phyloP scores from a whole-genome alignment of 495 filamentous ascomycete species.

The Lasiosphaeria miniovina region DNA sequence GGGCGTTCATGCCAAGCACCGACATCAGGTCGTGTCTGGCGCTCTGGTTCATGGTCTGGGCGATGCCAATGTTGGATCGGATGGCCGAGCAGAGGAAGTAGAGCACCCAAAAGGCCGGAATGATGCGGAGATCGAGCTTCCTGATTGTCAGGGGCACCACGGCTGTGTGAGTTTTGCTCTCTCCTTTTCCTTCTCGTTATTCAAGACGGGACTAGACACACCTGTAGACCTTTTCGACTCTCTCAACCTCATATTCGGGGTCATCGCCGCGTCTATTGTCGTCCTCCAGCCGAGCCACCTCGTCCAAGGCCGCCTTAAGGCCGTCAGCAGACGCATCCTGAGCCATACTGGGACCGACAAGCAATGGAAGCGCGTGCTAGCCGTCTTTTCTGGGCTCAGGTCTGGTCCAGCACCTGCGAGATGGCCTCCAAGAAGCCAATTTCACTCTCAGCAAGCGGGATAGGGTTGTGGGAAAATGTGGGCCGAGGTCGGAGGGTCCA shows the following conservation, averaged over 20 bases:
- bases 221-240: conserved; percentile 63
- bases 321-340: conserved; percentile 22
- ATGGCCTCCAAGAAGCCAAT: not conserved
- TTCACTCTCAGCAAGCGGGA: not conserved
- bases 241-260: conserved; percentile 47
- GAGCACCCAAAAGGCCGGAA: conserved; percentile 88
- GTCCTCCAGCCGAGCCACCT: conserved; percentile 15
- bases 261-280: conserved; percentile 22
- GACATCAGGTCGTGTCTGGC: conserved; percentile 65
- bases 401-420: not conserved
- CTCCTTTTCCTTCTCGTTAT: too few relatives aligned
- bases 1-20: conserved; percentile 62
- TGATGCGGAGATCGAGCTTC: conserved; percentile 80
- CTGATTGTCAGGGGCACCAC: conserved; percentile 25
- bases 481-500: conserved; percentile 20
- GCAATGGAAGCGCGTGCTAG: conserved; percentile 54
- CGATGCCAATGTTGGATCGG: conserved; percentile 83
- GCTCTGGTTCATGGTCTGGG: conserved; percentile 81
- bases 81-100: conserved; percentile 93
- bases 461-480: conserved; percentile 8
- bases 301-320: conserved; percentile 11
- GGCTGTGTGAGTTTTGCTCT: not conserved
- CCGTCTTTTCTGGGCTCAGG: conserved; percentile 36
- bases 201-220: conserved; percentile 25
- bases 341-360: conserved; percentile 49